A percentile compares a stretch with the other conserved stretches of the same genome.
Conservation (phyloP, 257 asterid genomes). For the Lithospermum erythrorhizon region DNA sequence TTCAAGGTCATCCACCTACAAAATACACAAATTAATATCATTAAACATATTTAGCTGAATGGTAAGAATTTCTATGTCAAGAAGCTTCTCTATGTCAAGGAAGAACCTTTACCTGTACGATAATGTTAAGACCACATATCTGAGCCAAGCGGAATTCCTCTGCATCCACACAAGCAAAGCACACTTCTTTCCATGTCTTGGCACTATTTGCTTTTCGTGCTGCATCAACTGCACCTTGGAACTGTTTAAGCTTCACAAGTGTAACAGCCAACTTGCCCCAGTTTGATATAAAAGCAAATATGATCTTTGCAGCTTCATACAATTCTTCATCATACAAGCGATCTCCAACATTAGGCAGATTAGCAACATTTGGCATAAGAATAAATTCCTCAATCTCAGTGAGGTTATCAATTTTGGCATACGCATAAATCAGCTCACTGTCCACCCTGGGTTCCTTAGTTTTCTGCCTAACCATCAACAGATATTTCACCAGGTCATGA, state of each 20-base stretch:
- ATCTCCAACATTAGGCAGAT: slow-evolving; percentile 95
- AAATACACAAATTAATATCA: slow-evolving; percentile 10
- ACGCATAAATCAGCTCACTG: slow-evolving; percentile 94
- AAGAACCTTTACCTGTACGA: slow-evolving; percentile 66
- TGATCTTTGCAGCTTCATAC: slow-evolving; percentile 95
- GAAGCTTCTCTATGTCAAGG: neutral
- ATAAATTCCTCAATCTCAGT: slow-evolving; percentile 95
- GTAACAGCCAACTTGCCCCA: slow-evolving; percentile 96
- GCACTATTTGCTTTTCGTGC: slow-evolving; percentile 99
- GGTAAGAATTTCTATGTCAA: neutral
- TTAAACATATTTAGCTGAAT: neutral
- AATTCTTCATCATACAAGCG: slow-evolving; percentile 91
- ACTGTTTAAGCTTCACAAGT: slow-evolving; percentile 80
- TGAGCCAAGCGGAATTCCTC: slow-evolving; percentile 99
- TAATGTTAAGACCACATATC: slow-evolving; percentile 96
- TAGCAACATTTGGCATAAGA: slow-evolving; percentile 99
- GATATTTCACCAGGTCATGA: slow-evolving; percentile 91
- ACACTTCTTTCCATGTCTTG: slow-evolving; percentile 97
- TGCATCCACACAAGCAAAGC: slow-evolving; percentile 99
- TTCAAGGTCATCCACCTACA: slow-evolving; percentile 96
- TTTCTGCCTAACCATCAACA: slow-evolving; percentile 96
- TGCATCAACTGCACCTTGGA: slow-evolving; percentile 99
- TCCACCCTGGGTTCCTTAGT: slow-evolving; percentile 96
- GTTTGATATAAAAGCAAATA: slow-evolving; percentile 84
- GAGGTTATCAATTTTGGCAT: slow-evolving; percentile 91